Evolutionary conservation across 371 early-diverging fungal species (phyloP).

Genomic region (Mucor plumbeus): DNA sequence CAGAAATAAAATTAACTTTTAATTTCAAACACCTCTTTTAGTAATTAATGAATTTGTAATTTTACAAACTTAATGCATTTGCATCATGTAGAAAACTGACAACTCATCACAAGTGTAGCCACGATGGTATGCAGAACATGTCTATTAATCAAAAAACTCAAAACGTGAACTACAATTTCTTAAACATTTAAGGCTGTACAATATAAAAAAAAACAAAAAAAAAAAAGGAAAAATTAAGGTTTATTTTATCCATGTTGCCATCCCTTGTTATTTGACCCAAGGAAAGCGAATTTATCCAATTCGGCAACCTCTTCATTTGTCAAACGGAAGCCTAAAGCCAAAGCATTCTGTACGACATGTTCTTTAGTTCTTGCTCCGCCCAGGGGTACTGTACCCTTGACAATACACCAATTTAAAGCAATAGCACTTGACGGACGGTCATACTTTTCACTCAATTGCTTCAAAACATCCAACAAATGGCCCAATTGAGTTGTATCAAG

Average conservation of each 20-base stretch:
- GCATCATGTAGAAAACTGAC: too few relatives aligned
- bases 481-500: constrained; percentile 37
- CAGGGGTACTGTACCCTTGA: constrained; percentile 60
- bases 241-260: constrained; percentile 58
- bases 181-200: too few relatives aligned
- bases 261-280: constrained; percentile 42
- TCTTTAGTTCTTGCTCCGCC: constrained; percentile 59
- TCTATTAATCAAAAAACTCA: too few relatives aligned
- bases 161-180: too few relatives aligned
- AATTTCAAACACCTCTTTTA: too few relatives aligned
- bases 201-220: too few relatives aligned
- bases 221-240: neutral
- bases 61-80: too few relatives aligned
- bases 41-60: too few relatives aligned
- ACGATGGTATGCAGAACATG: too few relatives aligned
- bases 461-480: constrained; percentile 31
- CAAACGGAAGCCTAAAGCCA: constrained; percentile 56
- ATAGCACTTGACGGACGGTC: constrained; percentile 38
- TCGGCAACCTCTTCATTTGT: constrained; percentile 51
- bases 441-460: constrained; percentile 36
- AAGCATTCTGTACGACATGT: constrained; percentile 56
- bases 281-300: constrained; percentile 49
- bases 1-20: too few relatives aligned
- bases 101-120: too few relatives aligned
- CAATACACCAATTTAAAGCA: constrained; percentile 55